Evolutionary conservation across 148 eudicot species (phyloP), one percentile per base, ranked within the genome.

Genomic region (Chenopodium quinoa): DNA sequence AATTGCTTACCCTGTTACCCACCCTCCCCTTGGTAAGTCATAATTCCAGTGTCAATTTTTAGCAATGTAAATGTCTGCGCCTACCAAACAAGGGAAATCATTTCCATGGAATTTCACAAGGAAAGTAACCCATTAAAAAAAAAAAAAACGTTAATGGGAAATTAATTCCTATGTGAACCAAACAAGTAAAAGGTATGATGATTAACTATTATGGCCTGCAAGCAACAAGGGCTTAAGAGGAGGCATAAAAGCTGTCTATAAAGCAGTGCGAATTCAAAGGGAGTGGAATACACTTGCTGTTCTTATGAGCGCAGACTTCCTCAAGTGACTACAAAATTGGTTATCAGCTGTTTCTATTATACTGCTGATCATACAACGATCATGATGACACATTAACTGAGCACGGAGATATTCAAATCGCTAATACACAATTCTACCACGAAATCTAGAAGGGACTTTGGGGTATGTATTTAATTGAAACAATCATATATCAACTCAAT

Each of bases 241-340:
- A 69, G 27, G 29, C 25, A 13, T 10, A 23, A 7, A 34, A 52
- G 40, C 23, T 3, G 27, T 22, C 37, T 4, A 8, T 52, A 82
- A 32, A 9, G 68, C 19, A 25, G 27, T 66, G 40, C 2, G 4
- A 70, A 11, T 34, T 23, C 3, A 12, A 65, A 52, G n/a, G 32
- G 14, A 44, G 14, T 40, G 40, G 66, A 46, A 67, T 34, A 32
- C n/a, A 37, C n/a, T 75, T 68, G 79, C 67, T 72, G 81, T 77
- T 73, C 79, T 81, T 74, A 78, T 23, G 78, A 75, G 81, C 78
- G 82, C 84, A 73, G 78, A 56, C 20, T 58, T 60, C 75, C 82
- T 78, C 79, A 74, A 74, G 75, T 81, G 7, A 69, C 81, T 85
- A 78, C 84, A 82, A 87, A 87, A 79, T 82, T 76, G 83, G 83